Conservation (phyloP, 106 monocot genomes). For the Allium fistulosum region DNA sequence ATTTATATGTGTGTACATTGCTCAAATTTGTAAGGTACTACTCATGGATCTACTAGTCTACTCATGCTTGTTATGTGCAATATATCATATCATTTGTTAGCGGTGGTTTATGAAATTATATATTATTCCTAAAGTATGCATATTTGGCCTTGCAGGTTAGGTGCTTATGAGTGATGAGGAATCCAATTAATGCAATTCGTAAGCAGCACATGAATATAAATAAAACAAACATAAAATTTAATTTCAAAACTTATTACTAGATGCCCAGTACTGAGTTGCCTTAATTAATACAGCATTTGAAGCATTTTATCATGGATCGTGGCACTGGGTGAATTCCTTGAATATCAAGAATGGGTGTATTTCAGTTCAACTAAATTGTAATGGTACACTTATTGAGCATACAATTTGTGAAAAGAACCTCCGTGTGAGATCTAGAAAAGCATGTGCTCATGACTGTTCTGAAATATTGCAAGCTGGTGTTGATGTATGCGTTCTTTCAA, state of each 20-base stretch:
- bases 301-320: conserved; percentile 51
- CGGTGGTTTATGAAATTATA: too few relatives aligned
- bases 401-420: conserved; percentile 29
- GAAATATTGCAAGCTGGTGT: conserved; percentile 32
- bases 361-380: conserved; percentile 9
- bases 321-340: conserved; percentile 40
- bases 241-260: background rate
- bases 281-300: conserved; percentile 54
- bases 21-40: too few relatives aligned
- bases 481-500: conserved; percentile 56
- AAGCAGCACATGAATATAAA: background rate
- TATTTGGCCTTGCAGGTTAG: too few relatives aligned
- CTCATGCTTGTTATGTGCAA: too few relatives aligned
- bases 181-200: conserved; percentile 1
- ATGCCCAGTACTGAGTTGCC: background rate
- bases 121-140: too few relatives aligned
- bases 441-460: conserved; percentile 37
- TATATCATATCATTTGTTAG: too few relatives aligned
- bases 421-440: conserved; percentile 56
- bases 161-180: too few relatives aligned
- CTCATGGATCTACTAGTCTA: too few relatives aligned
- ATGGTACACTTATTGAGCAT: conserved; percentile 17
- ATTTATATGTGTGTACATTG: too few relatives aligned
- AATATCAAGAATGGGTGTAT: conserved; percentile 38
- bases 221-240: background rate